Evolutionary conservation across 1,284 basidiomycete genomes (phyloP), one percentile per base, ranked within the genome.

Genomic region (Sporisorium scitamineum): DNA sequence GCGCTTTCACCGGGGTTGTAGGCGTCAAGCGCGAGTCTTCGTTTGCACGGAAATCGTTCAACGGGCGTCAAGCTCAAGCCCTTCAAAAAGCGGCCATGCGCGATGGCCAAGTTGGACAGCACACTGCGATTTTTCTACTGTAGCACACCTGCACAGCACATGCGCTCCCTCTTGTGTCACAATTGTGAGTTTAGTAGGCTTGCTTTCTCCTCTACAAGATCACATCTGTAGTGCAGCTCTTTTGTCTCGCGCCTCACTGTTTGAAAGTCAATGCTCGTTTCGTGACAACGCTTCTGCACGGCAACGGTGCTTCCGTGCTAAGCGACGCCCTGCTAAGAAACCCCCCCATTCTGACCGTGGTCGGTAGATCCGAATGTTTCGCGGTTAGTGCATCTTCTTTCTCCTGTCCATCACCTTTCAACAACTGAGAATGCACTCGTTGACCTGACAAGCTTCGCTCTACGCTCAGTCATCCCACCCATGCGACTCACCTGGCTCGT

Each of bases 141-240:
- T n/a, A 37, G 34, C 7, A 37, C 3, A 37, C 29, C 18, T 50
- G 48, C 48, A n/a, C n/a, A 52, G 48, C 31, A 4, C 32, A 26
- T 47, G 44, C 44, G 26, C 44, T 20, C 20, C 44, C 44, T n/a
- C n/a, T n/a, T n/a, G n/a, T n/a, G n/a, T n/a, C n/a, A n/a, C n/a
- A n/a, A n/a, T n/a, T n/a, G n/a, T n/a, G n/a, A n/a, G n/a, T n/a
- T n/a, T n/a, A n/a, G n/a, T n/a, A n/a, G 9, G 9, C 24, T 48
- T 24, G 14, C 18, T 13, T 14, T 37, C 34, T 20, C 42, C 51
- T 59, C 52, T 55, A 14, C 56, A 65, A 66, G 53, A 60, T 61
- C 57, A 66, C 64, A 66, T 50, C 27, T 11, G n/a, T 54, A 44
- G 18, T 54, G 62, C 55, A 53, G 55, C 41, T 45, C n/a, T 41